Evolutionary conservation across 169 alveolate genomes (phyloP).

Genomic region (Plasmodium blacklocki): DNA sequence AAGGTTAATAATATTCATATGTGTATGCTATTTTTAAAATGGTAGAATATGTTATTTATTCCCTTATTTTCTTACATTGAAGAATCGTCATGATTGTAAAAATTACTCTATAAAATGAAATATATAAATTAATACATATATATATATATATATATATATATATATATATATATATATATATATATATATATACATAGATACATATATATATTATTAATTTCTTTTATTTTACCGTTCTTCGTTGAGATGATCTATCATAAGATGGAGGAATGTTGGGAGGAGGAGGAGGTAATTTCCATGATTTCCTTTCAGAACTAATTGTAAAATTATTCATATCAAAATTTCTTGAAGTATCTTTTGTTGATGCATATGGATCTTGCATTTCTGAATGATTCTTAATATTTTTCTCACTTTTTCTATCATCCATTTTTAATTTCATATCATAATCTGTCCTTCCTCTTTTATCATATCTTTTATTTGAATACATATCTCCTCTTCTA

Average conservation of each 20-base stretch:
- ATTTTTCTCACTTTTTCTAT: conserved; percentile 18
- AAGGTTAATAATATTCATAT: not conserved
- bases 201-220: not conserved
- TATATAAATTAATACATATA: not conserved
- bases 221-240: conserved; percentile 16
- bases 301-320: conserved; percentile 22
- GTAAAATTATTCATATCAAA: conserved; percentile 13
- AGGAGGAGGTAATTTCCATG: conserved; percentile 60
- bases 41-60: not conserved
- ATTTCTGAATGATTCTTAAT: conserved; percentile 43
- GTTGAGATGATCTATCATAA: conserved; percentile 6
- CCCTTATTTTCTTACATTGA: conserved; percentile 8
- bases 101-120: conserved; percentile 1
- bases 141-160: not conserved
- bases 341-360: conserved; percentile 40
- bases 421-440: conserved; percentile 13
- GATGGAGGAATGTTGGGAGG: conserved; percentile 40
- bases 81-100: conserved; percentile 15
- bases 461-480: conserved; percentile 39
- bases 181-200: not conserved
- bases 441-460: conserved; percentile 54
- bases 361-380: conserved; percentile 71
- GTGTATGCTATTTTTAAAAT: not conserved
- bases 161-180: not conserved
- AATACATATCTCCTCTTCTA: conserved; percentile 22